phyloP scores from a whole-genome alignment of 768 basidiomycete species.

The Favolaschia claudopus region DNA sequence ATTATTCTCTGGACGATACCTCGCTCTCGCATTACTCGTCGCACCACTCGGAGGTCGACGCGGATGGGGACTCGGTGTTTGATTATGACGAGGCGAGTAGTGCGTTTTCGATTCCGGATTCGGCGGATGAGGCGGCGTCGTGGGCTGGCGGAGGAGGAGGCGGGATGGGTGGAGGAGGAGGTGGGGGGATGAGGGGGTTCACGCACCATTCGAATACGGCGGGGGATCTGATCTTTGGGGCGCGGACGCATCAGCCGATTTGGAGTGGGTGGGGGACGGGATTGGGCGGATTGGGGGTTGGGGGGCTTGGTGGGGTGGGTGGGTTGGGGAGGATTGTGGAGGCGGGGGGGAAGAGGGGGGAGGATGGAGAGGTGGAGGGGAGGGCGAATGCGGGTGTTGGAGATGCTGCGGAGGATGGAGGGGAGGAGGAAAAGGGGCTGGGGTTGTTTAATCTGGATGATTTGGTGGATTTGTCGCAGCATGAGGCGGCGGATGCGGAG shows the following conservation, averaged over 20 bases:
- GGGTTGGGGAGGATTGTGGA: constrained; percentile 65
- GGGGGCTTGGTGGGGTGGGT: constrained; percentile 54
- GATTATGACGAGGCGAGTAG: constrained; percentile 22
- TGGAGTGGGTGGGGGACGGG: constrained; percentile 38
- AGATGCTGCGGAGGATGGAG: background rate
- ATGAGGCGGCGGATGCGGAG: constrained; percentile 26
- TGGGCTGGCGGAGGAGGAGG: constrained; percentile 76
- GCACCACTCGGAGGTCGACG: constrained; percentile 17
- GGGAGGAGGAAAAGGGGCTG: constrained; percentile 36
- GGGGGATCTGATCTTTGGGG: constrained; percentile 85
- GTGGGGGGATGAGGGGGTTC: constrained; percentile 71
- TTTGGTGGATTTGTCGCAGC: constrained; percentile 67
- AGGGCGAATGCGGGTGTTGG: constrained; percentile 24
- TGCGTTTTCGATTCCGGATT: constrained; percentile 20
- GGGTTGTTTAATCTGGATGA: constrained; percentile 66
- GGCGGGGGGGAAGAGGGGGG: constrained; percentile 32
- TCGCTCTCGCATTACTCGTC: background rate
- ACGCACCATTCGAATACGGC: constrained; percentile 86
- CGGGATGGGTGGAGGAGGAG: constrained; percentile 40
- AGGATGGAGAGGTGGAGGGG: background rate
- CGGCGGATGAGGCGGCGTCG: constrained; percentile 54
- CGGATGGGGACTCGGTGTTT: constrained; percentile 12
- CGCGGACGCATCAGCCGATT: constrained; percentile 68
- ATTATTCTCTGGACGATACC: background rate
- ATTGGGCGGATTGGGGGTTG: constrained; percentile 29